Evolutionary conservation across 331 rosid genomes (phyloP).

Genomic region (Malus hybrid): DNA sequence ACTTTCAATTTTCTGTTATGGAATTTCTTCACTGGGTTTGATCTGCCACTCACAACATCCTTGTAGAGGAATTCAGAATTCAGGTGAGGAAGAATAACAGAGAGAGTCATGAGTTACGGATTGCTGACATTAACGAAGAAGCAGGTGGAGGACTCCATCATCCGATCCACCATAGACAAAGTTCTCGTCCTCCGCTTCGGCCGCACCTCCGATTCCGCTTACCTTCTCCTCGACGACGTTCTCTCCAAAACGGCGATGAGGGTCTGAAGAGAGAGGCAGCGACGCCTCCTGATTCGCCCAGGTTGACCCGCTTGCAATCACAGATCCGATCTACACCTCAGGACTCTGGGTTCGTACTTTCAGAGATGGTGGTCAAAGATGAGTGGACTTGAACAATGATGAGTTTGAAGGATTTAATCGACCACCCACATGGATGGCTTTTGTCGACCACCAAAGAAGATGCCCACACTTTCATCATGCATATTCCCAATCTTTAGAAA

Average conservation of each 20-base stretch:
- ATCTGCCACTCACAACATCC: background rate
- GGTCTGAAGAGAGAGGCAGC: background rate
- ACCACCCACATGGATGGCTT: too few relatives aligned
- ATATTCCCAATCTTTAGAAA: too few relatives aligned
- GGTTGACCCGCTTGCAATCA: background rate
- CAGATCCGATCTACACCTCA: too few relatives aligned
- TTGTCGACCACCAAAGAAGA: too few relatives aligned
- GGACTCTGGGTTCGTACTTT: too few relatives aligned
- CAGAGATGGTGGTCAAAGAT: too few relatives aligned
- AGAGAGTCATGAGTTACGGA: slow-evolving; percentile 34
- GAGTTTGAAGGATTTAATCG: too few relatives aligned
- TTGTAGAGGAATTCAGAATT: too few relatives aligned
- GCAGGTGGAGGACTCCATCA: slow-evolving; percentile 57
- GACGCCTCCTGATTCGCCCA: background rate
- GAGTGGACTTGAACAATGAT: too few relatives aligned
- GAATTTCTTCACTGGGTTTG: background rate
- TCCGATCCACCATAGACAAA: slow-evolving; percentile 62
- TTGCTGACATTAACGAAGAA: slow-evolving; percentile 42
- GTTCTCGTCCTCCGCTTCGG: slow-evolving; percentile 76
- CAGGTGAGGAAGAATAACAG: background rate
- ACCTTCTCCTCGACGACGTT: slow-evolving; percentile 55
- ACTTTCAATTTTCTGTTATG: background rate
- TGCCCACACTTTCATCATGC: too few relatives aligned
- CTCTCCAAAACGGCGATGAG: slow-evolving; percentile 36
- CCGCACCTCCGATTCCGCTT: slow-evolving; percentile 46